These are phyloP conservation scores for Aspergillus homomorphus DNA, from an alignment of 495 filamentous ascomycete genomes.

Conservation along the genomic window DNA sequence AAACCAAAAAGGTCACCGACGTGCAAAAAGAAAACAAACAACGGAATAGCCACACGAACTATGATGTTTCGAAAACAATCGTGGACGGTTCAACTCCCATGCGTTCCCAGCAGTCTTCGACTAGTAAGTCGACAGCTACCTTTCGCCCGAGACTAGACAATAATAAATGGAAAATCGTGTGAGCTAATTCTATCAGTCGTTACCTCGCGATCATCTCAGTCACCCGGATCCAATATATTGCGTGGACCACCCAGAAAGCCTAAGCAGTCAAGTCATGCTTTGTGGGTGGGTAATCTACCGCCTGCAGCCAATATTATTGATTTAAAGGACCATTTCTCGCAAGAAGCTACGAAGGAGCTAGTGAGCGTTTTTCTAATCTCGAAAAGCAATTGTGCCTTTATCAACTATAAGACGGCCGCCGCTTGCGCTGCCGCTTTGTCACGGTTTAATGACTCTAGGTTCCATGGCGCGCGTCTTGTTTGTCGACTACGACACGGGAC, in stretches of 20 bases:
- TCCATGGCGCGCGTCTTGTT: conserved; percentile 86
- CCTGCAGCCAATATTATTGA: conserved; percentile 73
- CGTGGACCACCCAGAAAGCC: conserved; percentile 91
- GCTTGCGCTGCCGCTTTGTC: conserved; percentile 74
- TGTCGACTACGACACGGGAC: conserved; percentile 72
- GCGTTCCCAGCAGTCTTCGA: conserved; percentile 20
- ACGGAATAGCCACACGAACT: conserved; percentile 18
- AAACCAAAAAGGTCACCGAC: conserved; percentile 1
- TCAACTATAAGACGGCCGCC: conserved; percentile 85
- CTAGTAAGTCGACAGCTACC: conserved; percentile 24
- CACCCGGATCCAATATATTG: conserved; percentile 48
- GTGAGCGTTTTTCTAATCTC: conserved; percentile 94
- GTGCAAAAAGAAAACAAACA: conserved; percentile 23
- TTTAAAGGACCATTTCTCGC: conserved; percentile 88
- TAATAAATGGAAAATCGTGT: not conserved
- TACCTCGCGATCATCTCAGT: conserved; percentile 18
- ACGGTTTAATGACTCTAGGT: conserved; percentile 87
- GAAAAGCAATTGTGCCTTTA: conserved; percentile 97
- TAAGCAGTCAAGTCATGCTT: conserved; percentile 86
- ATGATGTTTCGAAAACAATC: conserved; percentile 43
- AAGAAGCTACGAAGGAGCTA: conserved; percentile 70
- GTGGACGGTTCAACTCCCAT: conserved; percentile 44
- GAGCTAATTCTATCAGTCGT: conserved; percentile 13
- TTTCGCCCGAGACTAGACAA: not conserved
- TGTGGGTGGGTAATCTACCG: conserved; percentile 96